Percentiles rank a stretch among this genome's conserved stretches.
phyloP scores from a whole-genome alignment of 495 filamentous ascomycete species.

The Sordaria brevicollis region DNA sequence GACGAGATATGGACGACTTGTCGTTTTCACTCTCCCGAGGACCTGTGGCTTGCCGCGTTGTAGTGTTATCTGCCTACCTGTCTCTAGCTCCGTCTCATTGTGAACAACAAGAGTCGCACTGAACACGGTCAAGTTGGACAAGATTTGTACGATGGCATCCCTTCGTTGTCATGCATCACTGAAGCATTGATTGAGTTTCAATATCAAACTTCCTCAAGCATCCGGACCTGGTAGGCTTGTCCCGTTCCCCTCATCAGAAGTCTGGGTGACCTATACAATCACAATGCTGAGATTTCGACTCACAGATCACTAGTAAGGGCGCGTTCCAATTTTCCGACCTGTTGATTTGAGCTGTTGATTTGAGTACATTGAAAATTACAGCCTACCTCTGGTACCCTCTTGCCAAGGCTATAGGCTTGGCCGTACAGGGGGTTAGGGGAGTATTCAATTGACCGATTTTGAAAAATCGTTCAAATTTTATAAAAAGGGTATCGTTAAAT shows the following conservation, averaged over 20 bases:
- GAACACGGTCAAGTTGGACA: background rate
- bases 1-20: background rate
- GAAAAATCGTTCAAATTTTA: too few relatives aligned
- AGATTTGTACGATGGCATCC: background rate
- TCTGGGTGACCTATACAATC: background rate
- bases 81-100: background rate
- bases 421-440: too few relatives aligned
- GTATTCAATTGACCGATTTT: too few relatives aligned
- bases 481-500: too few relatives aligned
- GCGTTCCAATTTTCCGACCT: too few relatives aligned
- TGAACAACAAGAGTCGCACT: background rate
- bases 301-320: background rate
- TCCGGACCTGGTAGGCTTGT: background rate
- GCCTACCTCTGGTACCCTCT: too few relatives aligned
- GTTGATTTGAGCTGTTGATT: too few relatives aligned
- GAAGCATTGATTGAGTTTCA: background rate
- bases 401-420: too few relatives aligned
- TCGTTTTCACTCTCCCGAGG: constrained; percentile 1
- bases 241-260: background rate
- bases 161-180: background rate
- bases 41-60: constrained; percentile 8
- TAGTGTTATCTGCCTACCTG: background rate
- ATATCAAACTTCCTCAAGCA: background rate
- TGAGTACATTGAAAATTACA: too few relatives aligned
- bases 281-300: background rate